Percentiles rank a stretch among this genome's conserved stretches.
phyloP scores from a whole-genome alignment of 129 eudicot species.

The Smallanthus sonchifolius region DNA sequence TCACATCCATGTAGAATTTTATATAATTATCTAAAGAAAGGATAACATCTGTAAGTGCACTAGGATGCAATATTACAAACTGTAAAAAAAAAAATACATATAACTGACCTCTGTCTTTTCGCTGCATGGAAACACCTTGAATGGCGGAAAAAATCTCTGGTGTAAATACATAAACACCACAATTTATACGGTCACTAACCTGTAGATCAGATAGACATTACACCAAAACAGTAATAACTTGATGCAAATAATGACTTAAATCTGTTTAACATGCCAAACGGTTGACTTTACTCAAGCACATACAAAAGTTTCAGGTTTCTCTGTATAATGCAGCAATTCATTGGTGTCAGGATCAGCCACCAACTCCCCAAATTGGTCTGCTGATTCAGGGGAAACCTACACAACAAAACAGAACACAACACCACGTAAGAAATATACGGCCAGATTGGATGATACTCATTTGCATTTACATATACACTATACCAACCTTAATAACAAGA shows the following conservation, averaged over 20 bases:
- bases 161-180: slow-evolving; percentile 92
- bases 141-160: slow-evolving; percentile 79
- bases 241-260: background rate
- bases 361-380: slow-evolving; percentile 88
- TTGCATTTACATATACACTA: background rate
- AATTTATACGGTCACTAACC: slow-evolving; percentile 93
- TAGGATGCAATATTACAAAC: background rate
- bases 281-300: slow-evolving; percentile 28
- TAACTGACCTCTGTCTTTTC: slow-evolving; percentile 77
- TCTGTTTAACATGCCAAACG: slow-evolving; percentile 1
- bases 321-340: slow-evolving; percentile 91
- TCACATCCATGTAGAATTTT: background rate
- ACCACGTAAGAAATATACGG: background rate
- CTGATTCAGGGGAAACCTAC: slow-evolving; percentile 95
- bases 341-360: slow-evolving; percentile 86
- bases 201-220: slow-evolving; percentile 29
- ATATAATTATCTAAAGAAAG: background rate
- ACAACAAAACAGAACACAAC: background rate
- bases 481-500: slow-evolving; percentile 75
- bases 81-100: background rate
- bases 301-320: slow-evolving; percentile 98
- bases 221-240: slow-evolving; percentile 4
- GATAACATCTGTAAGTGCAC: background rate
- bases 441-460: too few relatives aligned
- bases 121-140: slow-evolving; percentile 61